Evolutionary conservation across 345 rosid genomes (phyloP).

Genomic region (Pistacia atlantica): DNA sequence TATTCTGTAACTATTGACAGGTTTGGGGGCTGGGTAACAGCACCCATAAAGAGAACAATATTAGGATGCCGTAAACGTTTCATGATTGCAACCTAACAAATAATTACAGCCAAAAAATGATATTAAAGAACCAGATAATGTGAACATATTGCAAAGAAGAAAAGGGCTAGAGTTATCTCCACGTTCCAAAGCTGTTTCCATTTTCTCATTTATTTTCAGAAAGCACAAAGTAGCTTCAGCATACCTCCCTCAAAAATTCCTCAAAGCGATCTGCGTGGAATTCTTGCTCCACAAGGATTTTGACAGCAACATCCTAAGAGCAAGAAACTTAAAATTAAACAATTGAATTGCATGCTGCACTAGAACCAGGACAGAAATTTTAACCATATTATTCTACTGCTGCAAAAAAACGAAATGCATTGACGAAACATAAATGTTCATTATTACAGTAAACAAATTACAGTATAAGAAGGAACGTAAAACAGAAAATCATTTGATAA

Average conservation of each 20-base stretch:
- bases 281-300: slow-evolving; percentile 56
- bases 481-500: background rate
- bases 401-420: background rate
- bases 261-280: slow-evolving; percentile 40
- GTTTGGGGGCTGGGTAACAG: slow-evolving; percentile 54
- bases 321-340: slow-evolving; percentile 17
- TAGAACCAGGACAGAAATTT: slow-evolving; percentile 3
- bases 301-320: slow-evolving; percentile 62
- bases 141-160: slow-evolving; percentile 1
- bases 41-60: slow-evolving; percentile 60
- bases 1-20: slow-evolving; percentile 61
- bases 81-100: slow-evolving; percentile 53
- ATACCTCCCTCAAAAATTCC: slow-evolving; percentile 57
- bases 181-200: background rate
- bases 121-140: background rate
- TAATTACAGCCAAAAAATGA: slow-evolving; percentile 4
- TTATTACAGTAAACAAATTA: background rate
- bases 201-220: background rate
- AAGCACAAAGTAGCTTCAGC: slow-evolving; percentile 12
- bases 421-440: background rate
- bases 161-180: background rate
- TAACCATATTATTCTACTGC: background rate
- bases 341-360: background rate
- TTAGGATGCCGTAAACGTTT: slow-evolving; percentile 55
- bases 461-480: background rate